Base-by-base conservation (phyloP, 306 rosid species). In the Pueraria montana region DNA sequence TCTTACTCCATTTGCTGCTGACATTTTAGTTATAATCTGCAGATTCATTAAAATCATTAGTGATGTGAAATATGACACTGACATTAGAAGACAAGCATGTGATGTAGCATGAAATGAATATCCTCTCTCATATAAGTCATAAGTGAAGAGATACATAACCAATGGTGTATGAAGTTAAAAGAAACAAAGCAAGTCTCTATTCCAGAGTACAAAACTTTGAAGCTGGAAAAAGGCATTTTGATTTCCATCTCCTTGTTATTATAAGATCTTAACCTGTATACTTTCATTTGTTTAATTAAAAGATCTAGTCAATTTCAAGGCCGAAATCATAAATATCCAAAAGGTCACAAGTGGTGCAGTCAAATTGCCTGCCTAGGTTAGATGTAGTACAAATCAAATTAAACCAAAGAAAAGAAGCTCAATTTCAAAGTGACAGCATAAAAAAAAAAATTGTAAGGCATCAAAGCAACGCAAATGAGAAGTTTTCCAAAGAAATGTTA, bases 1-100 rank as follows among this genome's bases (percentile, higher is more conserved):
- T 56, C 97, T 91, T 40, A 92, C 97, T 43, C 99, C 98, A 90
- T 94, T 96, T 62, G 91, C 99, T 46, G 99, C 99, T 65, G 98
- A 84, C 95, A 96, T 86, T 87, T 94, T 96, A 64, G 86, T 90
- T 36, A 96, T 96, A 76, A 94, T 92, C 99, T 96, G 93, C 81
- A 71, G 82, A 74, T 61, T 17, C 32, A 80, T 80, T 26, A 69
- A 74, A 36, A 63, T 34, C 69, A 76, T 75, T 20, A 78, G 34
- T n/a, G 66, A 62, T 20, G 14, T 62, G 34, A 72, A 11, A 38
- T 14, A 38, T 38, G 42, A 46, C 70, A 82, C 43, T 79, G 66
- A 53, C 38, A 82, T 38, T 24, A n/a, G 34, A 68, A 50, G 69
- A 66, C 55, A 81, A 62, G 66, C 73, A 71, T 48, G 42, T 43